Evolutionary conservation across 495 filamentous ascomycete genomes (phyloP), one percentile per base, ranked within the genome.

Genomic region (Polyplosphaeria fusca): DNA sequence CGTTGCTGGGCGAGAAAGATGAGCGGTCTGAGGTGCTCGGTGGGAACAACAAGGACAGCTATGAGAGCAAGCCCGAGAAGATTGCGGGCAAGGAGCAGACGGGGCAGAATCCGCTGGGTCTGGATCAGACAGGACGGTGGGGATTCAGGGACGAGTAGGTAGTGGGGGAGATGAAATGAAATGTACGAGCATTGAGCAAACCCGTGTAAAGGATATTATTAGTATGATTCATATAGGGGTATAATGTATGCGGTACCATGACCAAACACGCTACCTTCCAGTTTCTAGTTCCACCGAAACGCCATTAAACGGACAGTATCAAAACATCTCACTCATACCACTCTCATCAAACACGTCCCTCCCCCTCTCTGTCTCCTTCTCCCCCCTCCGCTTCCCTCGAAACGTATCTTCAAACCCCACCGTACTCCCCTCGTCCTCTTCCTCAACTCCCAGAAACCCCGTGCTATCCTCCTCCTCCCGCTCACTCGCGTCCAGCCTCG

Each of bases 381-480:
- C 18, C 5, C 19, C 48, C 19, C 39, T 55, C 43, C 47, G 40
- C 60, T 55, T 68, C 48, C 56, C 65, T 11, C 66, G 14, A 52
- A 70, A 70, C 24, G 68, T 70, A 56, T 70, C 68, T 11, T 70
- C 66, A 56, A 70, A 54, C 12, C 47, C 48, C 13, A 20, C 52
- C 9, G 39, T 56, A 37, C 39, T 54, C 20, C 41, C 59, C 4
- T 39, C 32, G 16, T 18, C 30, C 32, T 53, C 57, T 13, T 58
- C 60, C 28, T 57, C 56, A 20, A 41, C 28, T 16, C 49, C 20
- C 44, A 48, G 7, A 40, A 4, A 12, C 27, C 37, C 55, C 5
- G 23, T 43, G 47, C 57, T 52, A 18, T 28, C 43, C 30, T 53
- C 40, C 24, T 39, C 47, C 12, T 35, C 35, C 5, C 40, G 11